Conservation (phyloP, 345 rosid genomes). For the Triadica sebifera region DNA sequence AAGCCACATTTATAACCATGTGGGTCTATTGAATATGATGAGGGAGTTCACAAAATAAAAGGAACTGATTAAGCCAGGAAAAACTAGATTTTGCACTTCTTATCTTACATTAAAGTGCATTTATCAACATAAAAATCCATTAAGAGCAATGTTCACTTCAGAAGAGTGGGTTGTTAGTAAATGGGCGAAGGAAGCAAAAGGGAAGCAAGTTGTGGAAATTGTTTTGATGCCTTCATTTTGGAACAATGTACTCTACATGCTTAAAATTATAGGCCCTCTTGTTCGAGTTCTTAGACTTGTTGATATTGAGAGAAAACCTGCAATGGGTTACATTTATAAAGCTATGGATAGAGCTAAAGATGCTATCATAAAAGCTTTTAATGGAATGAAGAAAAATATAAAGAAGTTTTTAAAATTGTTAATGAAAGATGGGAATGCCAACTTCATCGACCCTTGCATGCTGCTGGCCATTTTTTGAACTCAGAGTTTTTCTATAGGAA, state of each 20-base stretch:
- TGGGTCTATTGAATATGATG: background rate
- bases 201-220: too few species aligned
- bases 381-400: background rate
- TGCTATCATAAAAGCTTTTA: background rate
- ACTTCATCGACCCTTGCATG: background rate
- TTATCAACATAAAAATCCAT: too few species aligned
- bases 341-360: background rate
- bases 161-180: too few species aligned
- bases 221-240: too few species aligned
- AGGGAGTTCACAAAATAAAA: background rate
- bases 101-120: background rate
- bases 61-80: background rate
- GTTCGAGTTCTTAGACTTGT: background rate
- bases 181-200: background rate
- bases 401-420: background rate
- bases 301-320: background rate
- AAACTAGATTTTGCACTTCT: background rate
- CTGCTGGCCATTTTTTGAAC: background rate
- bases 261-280: background rate
- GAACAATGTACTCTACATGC: too few species aligned
- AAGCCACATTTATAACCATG: background rate
- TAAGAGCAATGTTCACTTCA: too few species aligned
- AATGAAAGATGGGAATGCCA: background rate
- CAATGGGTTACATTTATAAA: background rate
- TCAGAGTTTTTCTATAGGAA: background rate